phyloP scores from a whole-genome alignment of 768 basidiomycete species.

The Tephrocybe rancida region DNA sequence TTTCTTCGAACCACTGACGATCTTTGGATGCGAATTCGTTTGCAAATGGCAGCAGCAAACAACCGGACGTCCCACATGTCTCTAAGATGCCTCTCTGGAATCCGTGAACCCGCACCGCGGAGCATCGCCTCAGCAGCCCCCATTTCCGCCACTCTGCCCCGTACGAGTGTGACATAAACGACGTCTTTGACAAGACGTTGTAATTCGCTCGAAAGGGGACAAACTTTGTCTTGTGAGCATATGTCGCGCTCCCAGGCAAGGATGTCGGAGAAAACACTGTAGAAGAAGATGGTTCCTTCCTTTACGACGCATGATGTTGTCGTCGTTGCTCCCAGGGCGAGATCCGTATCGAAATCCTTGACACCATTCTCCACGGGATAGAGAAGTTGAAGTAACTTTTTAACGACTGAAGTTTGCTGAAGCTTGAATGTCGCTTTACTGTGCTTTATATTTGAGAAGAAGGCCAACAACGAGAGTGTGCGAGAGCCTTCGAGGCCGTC shows the following conservation, averaged over 20 bases:
- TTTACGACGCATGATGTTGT: neutral
- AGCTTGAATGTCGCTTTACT: neutral
- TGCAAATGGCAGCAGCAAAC: slow-evolving; percentile 5
- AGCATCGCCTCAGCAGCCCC: neutral
- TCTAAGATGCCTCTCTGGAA: neutral
- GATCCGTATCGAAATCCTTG: neutral
- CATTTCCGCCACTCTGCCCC: neutral
- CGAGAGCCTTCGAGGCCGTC: slow-evolving; percentile 1
- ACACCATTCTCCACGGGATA: neutral
- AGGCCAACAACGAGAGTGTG: slow-evolving; percentile 1
- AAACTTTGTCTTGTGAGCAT: neutral
- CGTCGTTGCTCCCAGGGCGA: neutral
- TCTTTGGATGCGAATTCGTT: slow-evolving; percentile 2
- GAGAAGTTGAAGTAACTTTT: neutral
- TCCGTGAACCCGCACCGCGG: neutral
- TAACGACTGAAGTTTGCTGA: neutral
- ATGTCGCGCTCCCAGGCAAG: neutral
- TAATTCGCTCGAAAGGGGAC: neutral
- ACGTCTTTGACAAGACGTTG: neutral
- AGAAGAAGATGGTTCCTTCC: slow-evolving; percentile 4
- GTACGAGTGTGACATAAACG: slow-evolving; percentile 2
- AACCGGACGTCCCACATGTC: slow-evolving; percentile 8
- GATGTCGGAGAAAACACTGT: slow-evolving; percentile 5
- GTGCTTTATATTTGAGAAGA: slow-evolving; percentile 4
- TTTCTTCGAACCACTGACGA: neutral